Base-by-base conservation (phyloP, 2,329 filamentous ascomycete species). In the Reticulascus tulasneorum region DNA sequence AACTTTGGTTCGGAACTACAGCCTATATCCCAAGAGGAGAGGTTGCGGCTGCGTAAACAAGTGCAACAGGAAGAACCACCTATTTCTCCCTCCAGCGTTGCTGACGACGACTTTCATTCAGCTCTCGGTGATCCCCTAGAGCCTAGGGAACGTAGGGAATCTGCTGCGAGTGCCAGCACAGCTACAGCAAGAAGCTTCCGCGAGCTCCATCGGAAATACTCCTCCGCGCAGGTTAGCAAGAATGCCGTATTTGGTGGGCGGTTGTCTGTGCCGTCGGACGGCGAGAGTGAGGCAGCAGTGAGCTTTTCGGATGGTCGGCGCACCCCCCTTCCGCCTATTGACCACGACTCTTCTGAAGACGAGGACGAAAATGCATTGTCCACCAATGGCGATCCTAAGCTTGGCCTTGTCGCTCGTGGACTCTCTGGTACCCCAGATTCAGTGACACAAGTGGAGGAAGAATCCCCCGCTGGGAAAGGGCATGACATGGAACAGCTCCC, bases 1-100 rank as follows among this genome's bases (percentile, higher is more conserved):
- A 94, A 87, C n/a, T 94, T 98, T 56, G 89, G 90, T 8, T 81
- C 82, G n/a, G 91, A 95, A 50, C 82, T 95, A 67, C 83, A 91
- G 52, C 83, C 76, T 40, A 78, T 90, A 62, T 75, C 82, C 1
- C 73, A 79, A 0, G 86, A 91, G 42, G 84, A 90, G 52, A 79
- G 82, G 23, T 64, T 87, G 26, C 77, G 80, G 38, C 67, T 82
- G 31, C 74, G 81, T 36, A 85, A 75, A 47, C 62, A 66, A 27
- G 59, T 65, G 6, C 64, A 68, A 29, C 63, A 61, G 29, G 58
- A 63, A 28, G 65, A 67, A 20, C n/a, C n/a, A n/a, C 50, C 55
- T n/a, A 44, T 53, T 11, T 66, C 64, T 5, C 58, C 64, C 4
- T 46, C 55, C 12, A 64, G 56, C 38, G 52, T 51, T 15, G n/a